Base-by-base conservation (phyloP, 208 protist species). In the Kentomonas sorsogonicus region DNA sequence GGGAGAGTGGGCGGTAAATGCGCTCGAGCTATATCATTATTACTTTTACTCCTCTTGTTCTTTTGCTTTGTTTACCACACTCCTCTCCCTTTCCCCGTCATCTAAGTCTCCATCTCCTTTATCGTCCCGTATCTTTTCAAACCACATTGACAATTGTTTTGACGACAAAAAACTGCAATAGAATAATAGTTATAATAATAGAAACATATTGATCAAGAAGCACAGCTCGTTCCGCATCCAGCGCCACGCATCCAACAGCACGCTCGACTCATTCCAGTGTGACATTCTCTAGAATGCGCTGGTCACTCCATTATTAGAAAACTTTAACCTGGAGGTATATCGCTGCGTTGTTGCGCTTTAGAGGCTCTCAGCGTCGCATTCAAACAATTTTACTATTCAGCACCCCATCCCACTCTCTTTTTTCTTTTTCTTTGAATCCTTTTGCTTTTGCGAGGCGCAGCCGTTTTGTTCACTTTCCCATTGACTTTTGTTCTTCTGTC, bases 181-280 rank as follows among this genome's bases (percentile, higher is more conserved):
- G 9, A 47, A 47, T 20, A 47, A 47, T 47, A 23, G 26, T 47
- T 27, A 20, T 20, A 47, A 20, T 20, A 47, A 47, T 47, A 47
- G 26, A 27, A 47, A 47, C 18, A 47, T 47, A 27, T 41, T 41
- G 13, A n/a, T n/a, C n/a, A n/a, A n/a, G n/a, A n/a, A n/a, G n/a
- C n/a, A n/a, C n/a, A n/a, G n/a, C n/a, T n/a, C n/a, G n/a, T n/a
- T n/a, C n/a, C n/a, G n/a, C n/a, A n/a, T n/a, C n/a, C n/a, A n/a
- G n/a, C n/a, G n/a, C n/a, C n/a, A n/a, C n/a, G n/a, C n/a, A n/a
- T n/a, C n/a, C n/a, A n/a, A n/a, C n/a, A n/a, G n/a, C n/a, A n/a
- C n/a, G n/a, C n/a, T n/a, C n/a, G n/a, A n/a, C n/a, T n/a, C n/a
- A n/a, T n/a, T n/a, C n/a, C n/a, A n/a, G n/a, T n/a, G n/a, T n/a